Evolutionary conservation across 257 asterid genomes (phyloP), one percentile per base, ranked within the genome.

Genomic region (Solanum lignicaule): DNA sequence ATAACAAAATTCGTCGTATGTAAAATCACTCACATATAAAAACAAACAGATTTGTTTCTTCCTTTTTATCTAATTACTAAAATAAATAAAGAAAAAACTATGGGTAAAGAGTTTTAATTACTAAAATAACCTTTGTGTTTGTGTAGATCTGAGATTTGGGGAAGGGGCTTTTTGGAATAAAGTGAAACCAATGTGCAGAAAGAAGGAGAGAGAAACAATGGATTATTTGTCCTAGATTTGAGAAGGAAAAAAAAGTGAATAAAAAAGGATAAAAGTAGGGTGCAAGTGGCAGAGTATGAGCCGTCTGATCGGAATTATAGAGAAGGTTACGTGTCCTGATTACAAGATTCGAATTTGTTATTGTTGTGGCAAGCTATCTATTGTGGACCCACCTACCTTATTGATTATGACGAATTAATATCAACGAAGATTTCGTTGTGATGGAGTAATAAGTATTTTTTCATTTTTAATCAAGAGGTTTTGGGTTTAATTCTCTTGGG

Each of bases 311-410:
- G 86, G 69, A 86, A 90, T 85, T 91, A 31, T 85, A 66, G 16
- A 89, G 85, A 91, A 21, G 90, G 23, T 87, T 91, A 94, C 94
- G 94, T 94, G 97, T 90, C 94, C 72, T 87, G 87, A 90, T 90
- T 85, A 81, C 52, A 39, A 74, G 87, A 84, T 90, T 58, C 48
- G 90, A 90, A 89, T 89, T 83, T 86, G 38, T 62, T 12, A 27
- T 33, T 31, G 84, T 38, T 48, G 82, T 48, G 84, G 39, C 36
- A 46, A 11, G 84, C 31, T 60, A 85, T 86, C 81, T 31, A 29
- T 41, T 27, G 9, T 21, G 68, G 90, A 81, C 85, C 87, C 74
- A 73, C 87, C 73, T 43, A 81, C 85, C 66, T 43, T 89, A 90
- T 38, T 72, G 21, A 38, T 43, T 46, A 72, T 23, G 29, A 72